Evolutionary conservation across 2,329 filamentous ascomycete species (phyloP), one percentile per base, ranked within the genome.

Genomic region (Cladosporium austrohemisphaericum): DNA sequence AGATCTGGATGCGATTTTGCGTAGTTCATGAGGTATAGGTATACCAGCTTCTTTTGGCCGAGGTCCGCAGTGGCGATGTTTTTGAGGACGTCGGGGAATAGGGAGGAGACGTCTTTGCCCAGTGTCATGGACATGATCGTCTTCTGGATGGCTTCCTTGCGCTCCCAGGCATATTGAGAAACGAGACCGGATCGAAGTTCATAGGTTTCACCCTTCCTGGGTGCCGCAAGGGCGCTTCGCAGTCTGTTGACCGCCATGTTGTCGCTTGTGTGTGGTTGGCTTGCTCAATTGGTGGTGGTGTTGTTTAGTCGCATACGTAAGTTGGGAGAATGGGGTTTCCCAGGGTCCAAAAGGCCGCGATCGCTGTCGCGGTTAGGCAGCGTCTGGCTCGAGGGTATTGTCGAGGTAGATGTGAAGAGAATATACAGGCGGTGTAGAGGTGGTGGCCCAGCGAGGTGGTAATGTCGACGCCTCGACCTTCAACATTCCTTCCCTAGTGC

Each of bases 61-160:
- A 98, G 74, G 65, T 98, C 93, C 37, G 73, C 77, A 1, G 93
- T 98, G 51, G 93, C 93, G 70, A 98, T 98, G 66, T 98, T 98
- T 79, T 98, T 98, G 57, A 98, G 76, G 26, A 98, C 93, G 67
- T 98, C 93, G 2, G 93, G 93, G 68, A 98, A 98, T 56, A 98
- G 76, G 50, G 91, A 88, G 47, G 93, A 98, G 52, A 98, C 93
- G 73, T 98, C 93, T 72, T 98, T 98, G 69, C 93, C 93, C 61
- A 98, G 71, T 1, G 93, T 98, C 93, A 98, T 98, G 67, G 93
- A 91, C 91, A 97, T 97, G 74, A 98, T 98, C 57, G 93, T 98
- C 79, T 95, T 97, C 69, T 98, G 93, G 61, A 98, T 98, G 19
- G 93, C 88, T 76, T 98, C 93, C 72, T 98, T 98, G 65, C 82